Percentiles rank a stretch among this genome's conserved stretches.
Conservation (phyloP, 2,329 filamentous ascomycete genomes). For the Ophiostoma ips region DNA sequence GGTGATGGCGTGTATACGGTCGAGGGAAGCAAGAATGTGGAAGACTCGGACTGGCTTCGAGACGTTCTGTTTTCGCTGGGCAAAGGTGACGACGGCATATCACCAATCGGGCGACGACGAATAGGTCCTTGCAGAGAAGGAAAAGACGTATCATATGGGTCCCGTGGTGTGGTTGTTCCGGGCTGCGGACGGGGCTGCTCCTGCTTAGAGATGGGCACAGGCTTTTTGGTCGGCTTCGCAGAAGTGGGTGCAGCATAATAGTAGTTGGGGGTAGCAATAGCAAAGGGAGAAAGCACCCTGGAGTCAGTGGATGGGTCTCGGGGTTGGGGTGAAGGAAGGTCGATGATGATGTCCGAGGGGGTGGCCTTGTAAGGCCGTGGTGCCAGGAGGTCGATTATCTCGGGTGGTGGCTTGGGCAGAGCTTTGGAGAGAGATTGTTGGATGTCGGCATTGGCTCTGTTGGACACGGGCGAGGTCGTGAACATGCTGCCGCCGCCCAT, state of each 20-base stretch:
- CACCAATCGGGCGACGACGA: neutral
- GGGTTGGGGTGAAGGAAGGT: slow-evolving; percentile 7
- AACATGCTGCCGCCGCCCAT: neutral
- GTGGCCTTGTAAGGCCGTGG: neutral
- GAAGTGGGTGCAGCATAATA: neutral
- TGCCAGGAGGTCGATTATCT: slow-evolving; percentile 5
- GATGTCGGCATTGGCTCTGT: neutral
- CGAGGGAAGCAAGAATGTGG: neutral
- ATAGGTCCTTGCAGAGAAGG: neutral
- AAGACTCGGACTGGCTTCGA: neutral
- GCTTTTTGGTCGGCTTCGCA: neutral
- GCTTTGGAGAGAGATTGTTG: slow-evolving; percentile 38
- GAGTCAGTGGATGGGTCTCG: neutral
- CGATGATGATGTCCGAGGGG: neutral
- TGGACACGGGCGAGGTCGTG: slow-evolving; percentile 16
- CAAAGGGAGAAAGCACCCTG: neutral
- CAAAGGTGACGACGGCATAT: neutral
- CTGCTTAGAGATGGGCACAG: neutral
- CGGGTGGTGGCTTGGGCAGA: slow-evolving; percentile 32
- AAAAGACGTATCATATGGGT: neutral
- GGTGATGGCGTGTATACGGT: too few species aligned
- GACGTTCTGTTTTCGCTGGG: neutral
- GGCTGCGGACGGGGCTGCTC: neutral
- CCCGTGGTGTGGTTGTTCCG: neutral
- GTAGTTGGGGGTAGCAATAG: neutral